These are phyloP conservation scores for Paraphoma chrysanthemicola DNA, from an alignment of 2,329 filamentous ascomycete species.

Conservation along the genomic window DNA sequence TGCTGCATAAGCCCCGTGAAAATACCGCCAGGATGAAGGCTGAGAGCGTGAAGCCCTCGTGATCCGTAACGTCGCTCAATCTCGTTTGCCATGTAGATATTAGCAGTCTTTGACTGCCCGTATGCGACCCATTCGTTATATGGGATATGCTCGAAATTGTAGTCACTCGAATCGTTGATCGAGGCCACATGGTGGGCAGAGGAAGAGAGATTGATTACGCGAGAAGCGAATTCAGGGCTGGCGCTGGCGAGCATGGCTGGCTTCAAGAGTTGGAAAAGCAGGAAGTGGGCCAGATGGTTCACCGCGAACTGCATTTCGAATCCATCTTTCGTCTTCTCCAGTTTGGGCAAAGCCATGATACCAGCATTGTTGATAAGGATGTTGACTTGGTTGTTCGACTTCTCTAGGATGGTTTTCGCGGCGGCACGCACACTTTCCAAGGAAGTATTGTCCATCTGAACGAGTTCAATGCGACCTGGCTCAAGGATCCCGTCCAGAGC, in stretches of 20 bases:
- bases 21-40: conserved; percentile 20
- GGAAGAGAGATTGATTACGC: conserved; percentile 51
- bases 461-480: neutral
- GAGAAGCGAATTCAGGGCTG: conserved; percentile 29
- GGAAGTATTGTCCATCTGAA: neutral
- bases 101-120: conserved; percentile 59
- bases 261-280: conserved; percentile 48
- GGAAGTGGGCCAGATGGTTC: conserved; percentile 56
- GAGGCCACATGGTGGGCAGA: conserved; percentile 39
- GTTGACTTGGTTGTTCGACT: conserved; percentile 19
- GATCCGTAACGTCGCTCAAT: neutral
- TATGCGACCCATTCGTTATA: conserved; percentile 49
- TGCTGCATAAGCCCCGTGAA: neutral
- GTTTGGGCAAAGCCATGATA: conserved; percentile 37
- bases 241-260: conserved; percentile 43
- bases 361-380: conserved; percentile 28
- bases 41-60: conserved; percentile 29
- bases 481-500: too few species aligned
- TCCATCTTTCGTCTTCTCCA: conserved; percentile 34
- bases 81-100: conserved; percentile 60
- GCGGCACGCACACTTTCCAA: conserved; percentile 1
- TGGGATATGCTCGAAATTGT: conserved; percentile 49
- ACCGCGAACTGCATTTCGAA: conserved; percentile 48
- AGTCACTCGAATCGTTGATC: conserved; percentile 12
- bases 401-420: conserved; percentile 14